Base-by-base conservation (phyloP, 2,329 filamentous ascomycete genomes). In the Talaromyces sp. region DNA sequence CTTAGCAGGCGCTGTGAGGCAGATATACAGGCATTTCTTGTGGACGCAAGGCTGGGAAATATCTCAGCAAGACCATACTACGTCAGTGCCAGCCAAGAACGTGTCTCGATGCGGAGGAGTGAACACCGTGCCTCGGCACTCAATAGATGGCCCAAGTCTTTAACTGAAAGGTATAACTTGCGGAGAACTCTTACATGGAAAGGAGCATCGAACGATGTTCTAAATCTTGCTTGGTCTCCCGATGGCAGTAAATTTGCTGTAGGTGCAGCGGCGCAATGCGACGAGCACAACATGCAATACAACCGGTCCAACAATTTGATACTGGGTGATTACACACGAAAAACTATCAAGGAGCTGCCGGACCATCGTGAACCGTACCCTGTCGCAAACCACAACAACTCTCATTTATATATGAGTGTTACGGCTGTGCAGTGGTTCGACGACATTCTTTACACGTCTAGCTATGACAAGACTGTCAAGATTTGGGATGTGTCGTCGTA, bases 221-320 rank as follows among this genome's bases (percentile, higher is more conserved):
- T 84, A 39, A 79, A 80, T 10, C 73, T 87, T 3, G 81, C 84
- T 14, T 89, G 86, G 86, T 81, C 83, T 2, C 78, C 81, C 2
- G 78, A 86, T 71, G 83, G 85, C 2, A 79, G 79, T 2, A 75
- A 70, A 3, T 89, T 88, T 69, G 85, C 83, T 33, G 85, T 83
- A 10, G 86, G 86, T 1, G 83, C 85, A 4, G 82, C 85, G 6
- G 83, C 85, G 35, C 81, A 86, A 5, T 81, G 81, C 3, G 86
- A 88, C 68, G 72, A 78, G 3, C 75, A 81, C 54, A 85, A 82
- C n/a, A 85, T 86, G 81, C 82, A 86, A 47, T 89, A 89, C 70
- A 89, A 89, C 65, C 76, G 83, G 45, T 77, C 80, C 0, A 84
- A 86, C 66, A 88, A 88, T 68, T 75, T 88, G 0, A 70, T 88